Conservation (phyloP, 495 filamentous ascomycete genomes). For the Durotheca rogersii region DNA sequence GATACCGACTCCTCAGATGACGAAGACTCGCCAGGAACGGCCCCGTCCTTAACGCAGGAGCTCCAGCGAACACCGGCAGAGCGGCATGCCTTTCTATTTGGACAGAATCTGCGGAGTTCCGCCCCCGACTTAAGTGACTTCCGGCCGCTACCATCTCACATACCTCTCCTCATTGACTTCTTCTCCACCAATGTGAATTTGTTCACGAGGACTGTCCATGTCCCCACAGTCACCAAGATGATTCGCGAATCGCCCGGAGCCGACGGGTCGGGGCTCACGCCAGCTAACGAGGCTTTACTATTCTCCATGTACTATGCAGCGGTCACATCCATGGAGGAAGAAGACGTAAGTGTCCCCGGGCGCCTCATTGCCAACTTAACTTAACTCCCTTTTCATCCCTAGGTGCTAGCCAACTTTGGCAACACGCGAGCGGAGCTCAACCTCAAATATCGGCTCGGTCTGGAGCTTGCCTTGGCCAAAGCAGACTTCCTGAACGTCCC, state of each 20-base stretch:
- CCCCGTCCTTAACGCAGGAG: constrained; percentile 42
- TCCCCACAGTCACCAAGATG: constrained; percentile 53
- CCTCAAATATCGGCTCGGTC: constrained; percentile 53
- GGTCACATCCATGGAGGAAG: constrained; percentile 57
- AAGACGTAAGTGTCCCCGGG: constrained; percentile 42
- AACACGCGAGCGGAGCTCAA: constrained; percentile 50
- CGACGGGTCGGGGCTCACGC: constrained; percentile 37
- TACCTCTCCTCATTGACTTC: constrained; percentile 52
- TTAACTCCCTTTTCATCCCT: constrained; percentile 6
- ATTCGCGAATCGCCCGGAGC: constrained; percentile 40
- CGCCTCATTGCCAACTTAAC: not conserved
- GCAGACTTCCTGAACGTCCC: constrained; percentile 53
- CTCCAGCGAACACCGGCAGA: constrained; percentile 46
- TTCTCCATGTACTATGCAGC: constrained; percentile 63
- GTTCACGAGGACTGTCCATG: constrained; percentile 51
- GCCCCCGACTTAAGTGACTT: constrained; percentile 43
- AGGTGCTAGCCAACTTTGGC: constrained; percentile 53
- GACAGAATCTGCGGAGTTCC: constrained; percentile 42
- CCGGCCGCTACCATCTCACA: constrained; percentile 54
- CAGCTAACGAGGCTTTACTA: constrained; percentile 56
- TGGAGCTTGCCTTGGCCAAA: constrained; percentile 56
- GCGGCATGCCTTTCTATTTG: constrained; percentile 57
- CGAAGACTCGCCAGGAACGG: constrained; percentile 35
- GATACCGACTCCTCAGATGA: constrained; percentile 47
- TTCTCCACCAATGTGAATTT: constrained; percentile 58